Conservation (phyloP, 2,329 filamentous ascomycete species). For the Talaromyces sp. region DNA sequence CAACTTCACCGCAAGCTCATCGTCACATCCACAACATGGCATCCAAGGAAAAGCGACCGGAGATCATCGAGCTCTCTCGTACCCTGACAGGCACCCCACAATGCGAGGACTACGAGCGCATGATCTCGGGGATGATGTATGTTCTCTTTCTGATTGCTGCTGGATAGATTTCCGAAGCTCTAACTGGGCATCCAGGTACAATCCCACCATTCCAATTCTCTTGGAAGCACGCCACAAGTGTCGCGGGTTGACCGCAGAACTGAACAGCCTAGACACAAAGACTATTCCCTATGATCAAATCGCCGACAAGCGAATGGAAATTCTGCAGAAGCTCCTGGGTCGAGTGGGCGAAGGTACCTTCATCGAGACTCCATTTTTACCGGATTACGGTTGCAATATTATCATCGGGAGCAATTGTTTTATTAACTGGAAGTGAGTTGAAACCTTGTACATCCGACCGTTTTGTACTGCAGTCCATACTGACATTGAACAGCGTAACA, state of each 20-base stretch:
- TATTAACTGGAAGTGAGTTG: constrained; percentile 36
- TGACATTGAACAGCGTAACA: constrained; percentile 50
- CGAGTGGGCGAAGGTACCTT: constrained; percentile 33
- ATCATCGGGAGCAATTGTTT: constrained; percentile 34
- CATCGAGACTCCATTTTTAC: constrained; percentile 35
- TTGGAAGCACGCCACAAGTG: constrained; percentile 33
- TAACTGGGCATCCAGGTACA: constrained; percentile 29
- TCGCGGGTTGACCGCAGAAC: constrained; percentile 30
- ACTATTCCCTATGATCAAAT: constrained; percentile 31
- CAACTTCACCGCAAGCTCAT: too few species aligned
- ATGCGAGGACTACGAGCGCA: constrained; percentile 40
- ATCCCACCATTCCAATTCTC: constrained; percentile 29
- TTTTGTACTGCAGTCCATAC: neutral
- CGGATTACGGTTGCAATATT: constrained; percentile 40
- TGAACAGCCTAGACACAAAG: constrained; percentile 33
- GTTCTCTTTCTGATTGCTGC: neutral
- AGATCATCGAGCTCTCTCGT: constrained; percentile 35
- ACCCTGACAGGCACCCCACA: constrained; percentile 27
- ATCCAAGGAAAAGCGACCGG: constrained; percentile 29
- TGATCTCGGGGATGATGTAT: constrained; percentile 42
- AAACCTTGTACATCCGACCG: neutral
- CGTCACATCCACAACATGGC: constrained; percentile 16
- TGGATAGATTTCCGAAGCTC: neutral
- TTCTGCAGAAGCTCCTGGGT: constrained; percentile 32
- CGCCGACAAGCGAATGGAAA: constrained; percentile 25